Evolutionary conservation across 2,329 filamentous ascomycete species (phyloP), one percentile per base, ranked within the genome.

Genomic region (Phoma herbarum): DNA sequence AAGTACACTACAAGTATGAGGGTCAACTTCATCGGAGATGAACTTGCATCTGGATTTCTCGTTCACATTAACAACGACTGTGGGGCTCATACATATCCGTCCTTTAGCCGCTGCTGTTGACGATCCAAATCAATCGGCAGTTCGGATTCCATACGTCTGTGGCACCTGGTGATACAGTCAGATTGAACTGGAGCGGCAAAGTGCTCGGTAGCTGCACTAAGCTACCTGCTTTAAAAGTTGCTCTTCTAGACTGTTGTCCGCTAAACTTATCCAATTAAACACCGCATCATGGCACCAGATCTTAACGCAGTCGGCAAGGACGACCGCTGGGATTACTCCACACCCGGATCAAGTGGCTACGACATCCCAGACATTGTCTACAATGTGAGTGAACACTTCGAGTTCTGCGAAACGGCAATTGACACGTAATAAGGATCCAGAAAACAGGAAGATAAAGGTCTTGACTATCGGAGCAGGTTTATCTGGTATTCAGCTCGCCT

Each of bases 381-480:
- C 60, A 71, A 79, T 64, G 69, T 71, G 28, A 55, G 61, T 26
- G 10, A 14, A 3, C 7, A 9, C 4, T 9, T 2, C 6, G 11
- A 35, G 31, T 16, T 6, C 3, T 16, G 3, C 14, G 8, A 9
- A 28, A 11, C 16, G 20, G 0, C 5, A 4, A 7, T 18, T 53
- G 33, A 58, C 16, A 26, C 12, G 12, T 1, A 5, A 1, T 4
- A 4, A 67, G 65, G 64, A 68, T 14, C 64, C 65, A 4, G 58
- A 64, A 1, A 57, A 59, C 10, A 46, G 60, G 3, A 81, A 79
- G 61, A 57, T 84, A 23, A 80, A 77, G 41, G 78, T 83, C 2
- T 60, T 84, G 37, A 82, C 79, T 9, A 82, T 84, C 52, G 82
- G 82, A 28, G 81, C 78, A 4, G 82, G 81, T 6, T 73, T 83